Evolutionary conservation across 2,329 filamentous ascomycete species (phyloP).

Genomic region (Coleophoma eucalyptorum): DNA sequence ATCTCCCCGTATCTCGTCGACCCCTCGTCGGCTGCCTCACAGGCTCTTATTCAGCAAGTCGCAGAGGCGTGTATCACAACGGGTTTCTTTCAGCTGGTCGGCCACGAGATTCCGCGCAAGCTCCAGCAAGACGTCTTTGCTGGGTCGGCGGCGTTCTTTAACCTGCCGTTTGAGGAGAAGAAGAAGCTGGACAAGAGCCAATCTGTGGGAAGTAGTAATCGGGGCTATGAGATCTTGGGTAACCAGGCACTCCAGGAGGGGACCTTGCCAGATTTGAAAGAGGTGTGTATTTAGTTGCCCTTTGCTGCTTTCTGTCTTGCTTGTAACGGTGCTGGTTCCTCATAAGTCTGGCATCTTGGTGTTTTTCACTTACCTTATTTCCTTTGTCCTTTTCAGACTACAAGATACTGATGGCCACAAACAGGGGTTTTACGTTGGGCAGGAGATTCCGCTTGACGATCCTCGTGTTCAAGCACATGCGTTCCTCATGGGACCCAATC

Average conservation of each 20-base stretch:
- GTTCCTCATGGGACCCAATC: slow-evolving; percentile 38
- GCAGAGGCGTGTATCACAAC: slow-evolving; percentile 38
- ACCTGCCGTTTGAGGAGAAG: slow-evolving; percentile 41
- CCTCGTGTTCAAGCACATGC: slow-evolving; percentile 25
- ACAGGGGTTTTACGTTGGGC: slow-evolving; percentile 34
- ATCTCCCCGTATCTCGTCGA: slow-evolving; percentile 13
- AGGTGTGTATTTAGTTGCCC: slow-evolving; percentile 19
- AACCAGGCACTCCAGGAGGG: slow-evolving; percentile 40
- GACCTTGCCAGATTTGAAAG: slow-evolving; percentile 42
- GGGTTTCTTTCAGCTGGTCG: slow-evolving; percentile 50
- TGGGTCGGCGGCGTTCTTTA: slow-evolving; percentile 40
- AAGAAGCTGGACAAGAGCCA: slow-evolving; percentile 32
- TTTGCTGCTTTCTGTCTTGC: slow-evolving; percentile 18
- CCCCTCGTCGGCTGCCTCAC: slow-evolving; percentile 9
- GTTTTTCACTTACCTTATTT: neutral
- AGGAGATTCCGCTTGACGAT: slow-evolving; percentile 36
- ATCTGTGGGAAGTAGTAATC: slow-evolving; percentile 33
- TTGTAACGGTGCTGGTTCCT: slow-evolving; percentile 39
- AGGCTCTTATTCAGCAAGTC: slow-evolving; percentile 30
- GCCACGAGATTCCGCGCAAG: slow-evolving; percentile 36
- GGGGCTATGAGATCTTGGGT: slow-evolving; percentile 45
- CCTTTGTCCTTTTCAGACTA: neutral
- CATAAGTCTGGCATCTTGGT: neutral
- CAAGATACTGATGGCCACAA: neutral
- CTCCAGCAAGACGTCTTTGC: slow-evolving; percentile 36